Conservation (phyloP, 2,329 filamentous ascomycete genomes). For the Curvularia sp. region DNA sequence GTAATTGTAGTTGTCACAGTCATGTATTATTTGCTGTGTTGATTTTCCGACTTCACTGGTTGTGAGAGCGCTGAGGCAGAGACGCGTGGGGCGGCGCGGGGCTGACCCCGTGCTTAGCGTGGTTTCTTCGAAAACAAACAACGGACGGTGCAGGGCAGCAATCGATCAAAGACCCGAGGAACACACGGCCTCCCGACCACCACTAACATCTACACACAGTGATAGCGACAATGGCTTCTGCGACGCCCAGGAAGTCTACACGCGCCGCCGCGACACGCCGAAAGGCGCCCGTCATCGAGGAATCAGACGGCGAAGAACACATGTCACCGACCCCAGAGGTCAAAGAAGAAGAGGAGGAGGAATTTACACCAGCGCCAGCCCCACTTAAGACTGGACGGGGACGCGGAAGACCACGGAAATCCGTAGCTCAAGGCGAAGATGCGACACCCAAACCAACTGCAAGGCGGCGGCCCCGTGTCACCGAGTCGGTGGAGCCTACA, state of each 20-base stretch:
- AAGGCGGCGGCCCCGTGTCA: conserved; percentile 56
- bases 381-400: conserved; percentile 64
- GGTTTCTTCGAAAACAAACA: conserved; percentile 31
- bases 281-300: conserved; percentile 74
- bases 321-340: conserved; percentile 60
- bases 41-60: too few relatives aligned
- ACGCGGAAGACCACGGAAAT: conserved; percentile 61
- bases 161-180: conserved; percentile 14
- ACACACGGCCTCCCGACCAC: conserved; percentile 14
- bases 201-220: conserved; percentile 21
- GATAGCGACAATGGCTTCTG: conserved; percentile 47
- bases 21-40: too few relatives aligned
- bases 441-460: conserved; percentile 56
- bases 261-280: conserved; percentile 69
- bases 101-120: conserved; percentile 29
- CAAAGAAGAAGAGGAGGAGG: conserved; percentile 71
- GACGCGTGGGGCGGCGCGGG: conserved; percentile 21
- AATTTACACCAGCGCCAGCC: conserved; percentile 80
- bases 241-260: conserved; percentile 61
- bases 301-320: conserved; percentile 76
- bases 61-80: not conserved
- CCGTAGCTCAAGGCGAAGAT: conserved; percentile 37
- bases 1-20: too few relatives aligned
- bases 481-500: conserved; percentile 63
- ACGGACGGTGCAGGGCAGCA: conserved; percentile 17